A percentile compares a stretch with the other conserved stretches of the same genome.
phyloP scores from a whole-genome alignment of 2,329 filamentous ascomycete species.

The Aureobasidium mangrovei region DNA sequence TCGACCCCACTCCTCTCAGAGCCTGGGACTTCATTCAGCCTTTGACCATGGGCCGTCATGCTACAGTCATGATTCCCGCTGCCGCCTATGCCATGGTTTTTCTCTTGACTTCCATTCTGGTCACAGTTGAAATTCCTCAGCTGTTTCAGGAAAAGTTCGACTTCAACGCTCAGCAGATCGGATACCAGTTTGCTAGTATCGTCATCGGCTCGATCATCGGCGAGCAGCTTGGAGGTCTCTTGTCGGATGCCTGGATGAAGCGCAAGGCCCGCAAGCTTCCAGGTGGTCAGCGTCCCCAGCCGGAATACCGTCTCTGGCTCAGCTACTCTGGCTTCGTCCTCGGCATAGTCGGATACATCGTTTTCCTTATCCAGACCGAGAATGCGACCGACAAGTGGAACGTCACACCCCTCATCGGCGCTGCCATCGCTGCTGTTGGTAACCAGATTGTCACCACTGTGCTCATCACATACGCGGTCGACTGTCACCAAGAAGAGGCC shows the following conservation, averaged over 20 bases:
- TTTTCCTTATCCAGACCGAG: constrained; percentile 44
- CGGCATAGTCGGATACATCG: constrained; percentile 41
- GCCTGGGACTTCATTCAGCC: constrained; percentile 44
- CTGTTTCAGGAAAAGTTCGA: constrained; percentile 45
- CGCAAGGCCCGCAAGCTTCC: constrained; percentile 30
- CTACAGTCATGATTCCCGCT: constrained; percentile 42
- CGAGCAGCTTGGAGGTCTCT: constrained; percentile 46
- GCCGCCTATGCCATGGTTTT: constrained; percentile 49
- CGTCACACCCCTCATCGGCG: constrained; percentile 47
- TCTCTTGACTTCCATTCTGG: constrained; percentile 42
- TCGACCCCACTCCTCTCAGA: constrained; percentile 43
- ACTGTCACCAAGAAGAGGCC: constrained; percentile 46
- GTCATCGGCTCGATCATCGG: constrained; percentile 49
- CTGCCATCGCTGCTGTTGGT: constrained; percentile 42
- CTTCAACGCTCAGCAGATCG: constrained; percentile 49
- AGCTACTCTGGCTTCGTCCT: constrained; percentile 44
- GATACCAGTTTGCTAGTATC: constrained; percentile 47
- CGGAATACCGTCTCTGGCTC: constrained; percentile 49
- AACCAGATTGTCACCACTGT: constrained; percentile 55
- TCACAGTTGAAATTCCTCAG: constrained; percentile 50
- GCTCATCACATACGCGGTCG: constrained; percentile 51
- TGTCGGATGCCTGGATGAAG: constrained; percentile 46
- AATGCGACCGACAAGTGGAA: constrained; percentile 39
- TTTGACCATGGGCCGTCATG: constrained; percentile 35
- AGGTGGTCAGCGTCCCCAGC: constrained; percentile 23